Evolutionary conservation across 805 yeast species (phyloP), one percentile per base, ranked within the genome.

Genomic region (Dipodascopsis uninucleata): DNA sequence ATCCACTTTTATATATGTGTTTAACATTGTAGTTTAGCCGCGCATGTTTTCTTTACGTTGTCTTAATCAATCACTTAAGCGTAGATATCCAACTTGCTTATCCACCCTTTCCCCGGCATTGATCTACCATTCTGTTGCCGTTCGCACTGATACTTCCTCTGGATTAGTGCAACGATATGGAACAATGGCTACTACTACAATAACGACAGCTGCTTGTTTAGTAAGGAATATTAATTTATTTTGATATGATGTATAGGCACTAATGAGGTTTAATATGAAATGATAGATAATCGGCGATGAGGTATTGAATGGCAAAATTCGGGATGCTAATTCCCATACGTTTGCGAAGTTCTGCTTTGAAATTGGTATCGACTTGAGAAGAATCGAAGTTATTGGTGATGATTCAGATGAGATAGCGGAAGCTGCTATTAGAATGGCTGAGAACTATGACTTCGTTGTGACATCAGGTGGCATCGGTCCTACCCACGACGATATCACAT

Each of bases 401-500:
- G 86, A 82, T 34, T 75, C 72, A 43, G 58, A 64, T 1, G 93
- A 84, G 45, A 87, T 87, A 34, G 65, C 71, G 1, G 70, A 70
- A 10, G 75, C 80, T 0, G 63, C 84, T 18, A 62, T 61, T 24
- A 57, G 65, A 8, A 64, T 81, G 35, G 68, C 77, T n/a, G 54
- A 66, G 17, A 62, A 69, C n/a, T 80, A 78, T 55, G 87, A 83
- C 58, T 72, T 85, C 34, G 72, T 84, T 5, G 75, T 84, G 18
- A 85, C 94, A 1, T 73, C 82, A 43, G 83, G 85, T 25, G 81
- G 52, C 5, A 85, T 87, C 47, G 96, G 96, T 0, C 85, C 95
- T 3, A 87, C 96, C 0, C 95, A 86, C 57, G 96, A 87, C 60
- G 96, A 87, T 61, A 82, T 87, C 49, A 86, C 95, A 0, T 87